A percentile compares a stretch with the other conserved stretches of the same genome.
Conservation (phyloP, 352 stramenopile species). For the Pythium guiyangense region DNA sequence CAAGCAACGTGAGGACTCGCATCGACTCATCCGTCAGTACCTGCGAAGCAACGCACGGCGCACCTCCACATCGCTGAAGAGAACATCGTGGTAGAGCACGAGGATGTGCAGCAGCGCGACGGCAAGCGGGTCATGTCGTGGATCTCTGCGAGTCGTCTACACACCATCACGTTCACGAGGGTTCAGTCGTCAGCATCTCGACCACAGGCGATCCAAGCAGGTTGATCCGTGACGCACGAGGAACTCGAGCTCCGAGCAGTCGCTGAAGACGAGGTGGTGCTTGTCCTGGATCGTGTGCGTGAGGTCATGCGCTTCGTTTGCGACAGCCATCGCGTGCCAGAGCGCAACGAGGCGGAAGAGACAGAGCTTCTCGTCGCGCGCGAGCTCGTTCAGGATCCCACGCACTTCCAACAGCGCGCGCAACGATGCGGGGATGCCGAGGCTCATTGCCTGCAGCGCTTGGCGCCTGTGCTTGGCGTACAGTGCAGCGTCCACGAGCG, state of each 20-base stretch:
- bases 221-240: conserved; percentile 28
- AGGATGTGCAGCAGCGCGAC: conserved; percentile 52
- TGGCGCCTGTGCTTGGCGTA: conserved; percentile 45
- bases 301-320: conserved; percentile 29
- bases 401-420: conserved; percentile 40
- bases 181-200: background rate
- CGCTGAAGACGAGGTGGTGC: conserved; percentile 51
- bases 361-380: conserved; percentile 42
- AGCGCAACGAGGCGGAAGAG: conserved; percentile 50
- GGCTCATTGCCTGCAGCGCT: conserved; percentile 17
- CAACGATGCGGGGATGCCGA: conserved; percentile 17
- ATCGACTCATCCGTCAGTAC: background rate
- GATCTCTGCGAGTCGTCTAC: conserved; percentile 35
- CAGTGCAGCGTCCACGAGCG: conserved; percentile 35
- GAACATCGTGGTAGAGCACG: conserved; percentile 56
- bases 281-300: conserved; percentile 44
- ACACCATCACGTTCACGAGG: conserved; percentile 1
- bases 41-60: background rate
- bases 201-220: background rate
- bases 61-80: conserved; percentile 73
- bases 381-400: conserved; percentile 36
- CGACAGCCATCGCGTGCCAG: conserved; percentile 44
- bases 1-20: background rate
- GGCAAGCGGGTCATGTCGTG: conserved; percentile 34
- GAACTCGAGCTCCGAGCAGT: conserved; percentile 55